Evolutionary conservation across 805 yeast species (phyloP).

Genomic region (Barnettozyma pratensis): DNA sequence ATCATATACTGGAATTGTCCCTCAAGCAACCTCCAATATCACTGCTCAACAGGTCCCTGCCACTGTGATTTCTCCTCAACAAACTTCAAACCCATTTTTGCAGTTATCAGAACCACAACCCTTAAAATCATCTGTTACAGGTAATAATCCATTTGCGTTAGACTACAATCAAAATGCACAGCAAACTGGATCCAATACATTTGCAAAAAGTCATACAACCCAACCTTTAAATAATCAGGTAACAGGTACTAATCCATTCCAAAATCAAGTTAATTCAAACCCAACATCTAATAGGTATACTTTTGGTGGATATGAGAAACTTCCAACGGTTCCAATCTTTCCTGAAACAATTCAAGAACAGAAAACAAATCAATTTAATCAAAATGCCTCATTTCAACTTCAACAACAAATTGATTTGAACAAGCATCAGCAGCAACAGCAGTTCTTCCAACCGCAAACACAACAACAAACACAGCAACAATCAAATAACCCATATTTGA

Average conservation of each 20-base stretch:
- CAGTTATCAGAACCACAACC: conserved; percentile 17
- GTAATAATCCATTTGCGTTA: conserved; percentile 27
- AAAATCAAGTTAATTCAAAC: conserved; percentile 13
- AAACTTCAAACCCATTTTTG: conserved; percentile 10
- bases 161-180: conserved; percentile 13
- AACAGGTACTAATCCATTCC: conserved; percentile 39
- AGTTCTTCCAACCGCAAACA: conserved; percentile 16
- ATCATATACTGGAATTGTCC: background rate
- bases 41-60: background rate
- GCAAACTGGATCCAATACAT: conserved; percentile 27
- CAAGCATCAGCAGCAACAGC: conserved; percentile 25
- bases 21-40: background rate
- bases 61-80: conserved; percentile 5
- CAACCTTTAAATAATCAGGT: conserved; percentile 22
- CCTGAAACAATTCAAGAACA: conserved; percentile 53
- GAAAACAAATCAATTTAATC: conserved; percentile 31
- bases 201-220: conserved; percentile 11
- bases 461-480: conserved; percentile 24
- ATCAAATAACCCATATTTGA: conserved; percentile 3
- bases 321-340: conserved; percentile 64
- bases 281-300: conserved; percentile 39
- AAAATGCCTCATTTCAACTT: conserved; percentile 33
- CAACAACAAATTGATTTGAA: conserved; percentile 23
- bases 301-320: conserved; percentile 67
- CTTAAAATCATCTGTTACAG: conserved; percentile 18